Base-by-base conservation (phyloP, 441 rosid species). In the Theobroma grandiflorum region DNA sequence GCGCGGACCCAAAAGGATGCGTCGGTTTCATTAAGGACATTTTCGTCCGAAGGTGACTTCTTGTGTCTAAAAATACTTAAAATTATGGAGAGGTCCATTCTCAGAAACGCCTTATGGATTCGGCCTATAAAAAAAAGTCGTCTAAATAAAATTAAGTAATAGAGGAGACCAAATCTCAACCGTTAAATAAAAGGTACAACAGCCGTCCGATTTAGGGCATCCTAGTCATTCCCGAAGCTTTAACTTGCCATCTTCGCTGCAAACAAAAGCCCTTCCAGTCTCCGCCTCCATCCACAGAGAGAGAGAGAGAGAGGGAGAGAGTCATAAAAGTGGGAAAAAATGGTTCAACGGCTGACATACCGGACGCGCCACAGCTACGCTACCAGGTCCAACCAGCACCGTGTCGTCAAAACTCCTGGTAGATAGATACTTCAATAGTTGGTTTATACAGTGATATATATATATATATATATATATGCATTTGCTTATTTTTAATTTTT, bases 301-400 rank as follows among this genome's bases (percentile, higher is more conserved):
- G 71, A 69, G 68, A 69, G 68, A 16, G 62, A 9, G 58, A 53
- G 16, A 53, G 58, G 16, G 58, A 49, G 58, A 26, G 40, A 53
- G 7, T 16, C 62, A 2, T 7, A 33, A 37, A 9, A 1, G 64
- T n/a, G 26, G 52, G 26, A 9, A 49, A 81, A 63, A 66, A 84
- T 81, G 82, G 84, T 80, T n/a, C 84, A 84, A 43, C 82, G 86
- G 72, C 82, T 84, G 47, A 81, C 86, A 6, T 84, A 84, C 70
- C 74, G 86, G 58, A 78, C 63, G 67, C 84, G 84, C 71, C 86
- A 84, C 40, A 81, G 86, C 82, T 84, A 84, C 45, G 84, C 86
- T 66, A 84, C 86, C 77, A 81, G 81, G 82, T 84, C 86, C 55
- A 84, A 84, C 75, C 86, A 81, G 82, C 86, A 84, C 38, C 81